Conservation (phyloP, 441 rosid genomes). For the Pelargonium cotyledonis region DNA sequence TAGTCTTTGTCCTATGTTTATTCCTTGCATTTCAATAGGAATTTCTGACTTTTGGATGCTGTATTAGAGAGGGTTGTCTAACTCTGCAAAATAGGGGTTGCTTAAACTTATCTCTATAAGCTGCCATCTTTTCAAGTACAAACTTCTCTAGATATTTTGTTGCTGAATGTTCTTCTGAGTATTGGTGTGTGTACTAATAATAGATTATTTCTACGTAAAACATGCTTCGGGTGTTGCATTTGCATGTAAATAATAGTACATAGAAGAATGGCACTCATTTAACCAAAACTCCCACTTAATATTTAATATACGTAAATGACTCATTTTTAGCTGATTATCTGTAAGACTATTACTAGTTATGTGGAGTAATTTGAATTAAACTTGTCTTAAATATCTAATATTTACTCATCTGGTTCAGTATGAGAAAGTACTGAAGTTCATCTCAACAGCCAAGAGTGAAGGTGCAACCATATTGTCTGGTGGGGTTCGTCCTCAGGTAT, state of each 20-base stretch:
- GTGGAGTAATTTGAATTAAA: background rate
- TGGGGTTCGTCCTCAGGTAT: slow-evolving; percentile 73
- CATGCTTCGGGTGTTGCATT: background rate
- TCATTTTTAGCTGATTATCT: background rate
- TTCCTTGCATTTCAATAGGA: background rate
- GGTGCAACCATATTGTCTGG: slow-evolving; percentile 85
- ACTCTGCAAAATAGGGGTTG: background rate
- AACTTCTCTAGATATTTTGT: background rate
- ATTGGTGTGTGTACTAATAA: background rate
- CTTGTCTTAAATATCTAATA: slow-evolving; percentile 7
- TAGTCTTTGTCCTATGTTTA: background rate
- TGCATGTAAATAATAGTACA: background rate
- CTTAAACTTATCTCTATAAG: background rate
- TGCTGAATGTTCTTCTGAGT: background rate
- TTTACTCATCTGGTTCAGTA: slow-evolving; percentile 43
- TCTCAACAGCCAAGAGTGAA: slow-evolving; percentile 73
- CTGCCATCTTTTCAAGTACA: background rate
- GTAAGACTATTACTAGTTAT: background rate
- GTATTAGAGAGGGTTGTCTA: background rate
- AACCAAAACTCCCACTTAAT: background rate
- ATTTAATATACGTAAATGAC: background rate
- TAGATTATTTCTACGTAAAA: background rate
- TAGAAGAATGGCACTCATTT: background rate
- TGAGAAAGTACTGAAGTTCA: slow-evolving; percentile 61
- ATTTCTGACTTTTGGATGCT: background rate